Conservation (phyloP, 139 green algal genomes). For the Micromonas commoda region DNA sequence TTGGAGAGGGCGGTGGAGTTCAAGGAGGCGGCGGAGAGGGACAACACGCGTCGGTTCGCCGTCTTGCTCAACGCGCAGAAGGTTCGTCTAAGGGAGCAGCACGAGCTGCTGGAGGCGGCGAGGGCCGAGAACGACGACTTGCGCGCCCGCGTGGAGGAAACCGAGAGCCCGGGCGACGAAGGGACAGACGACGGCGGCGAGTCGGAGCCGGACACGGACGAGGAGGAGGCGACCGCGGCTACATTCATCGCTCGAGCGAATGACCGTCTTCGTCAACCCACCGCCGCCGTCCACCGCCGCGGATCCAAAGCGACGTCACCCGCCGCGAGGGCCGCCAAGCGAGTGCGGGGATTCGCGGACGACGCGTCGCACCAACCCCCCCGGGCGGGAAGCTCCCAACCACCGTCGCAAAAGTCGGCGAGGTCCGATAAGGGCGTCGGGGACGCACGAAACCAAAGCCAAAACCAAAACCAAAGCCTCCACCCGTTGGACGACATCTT, state of each 20-base stretch:
- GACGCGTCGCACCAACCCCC: no score
- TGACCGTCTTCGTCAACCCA: no score
- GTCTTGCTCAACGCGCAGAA: neutral
- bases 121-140: slow-evolving; percentile 8
- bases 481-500: neutral
- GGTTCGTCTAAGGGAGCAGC: neutral
- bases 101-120: slow-evolving; percentile 4
- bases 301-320: no score
- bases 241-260: no score
- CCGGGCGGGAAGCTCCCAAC: no score
- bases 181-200: neutral
- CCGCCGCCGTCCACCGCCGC: no score
- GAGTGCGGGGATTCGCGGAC: no score
- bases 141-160: neutral
- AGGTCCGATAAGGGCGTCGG: no score
- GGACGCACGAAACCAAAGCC: no score
- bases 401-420: no score
- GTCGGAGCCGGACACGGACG: neutral
- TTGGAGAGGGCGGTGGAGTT: neutral
- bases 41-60: neutral
- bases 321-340: no score
- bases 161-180: neutral
- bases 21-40: neutral
- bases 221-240: neutral
- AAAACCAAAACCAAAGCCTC: no score